phyloP scores from a whole-genome alignment of 2,329 filamentous ascomycete species.

The Sporothrix euskadiensis region DNA sequence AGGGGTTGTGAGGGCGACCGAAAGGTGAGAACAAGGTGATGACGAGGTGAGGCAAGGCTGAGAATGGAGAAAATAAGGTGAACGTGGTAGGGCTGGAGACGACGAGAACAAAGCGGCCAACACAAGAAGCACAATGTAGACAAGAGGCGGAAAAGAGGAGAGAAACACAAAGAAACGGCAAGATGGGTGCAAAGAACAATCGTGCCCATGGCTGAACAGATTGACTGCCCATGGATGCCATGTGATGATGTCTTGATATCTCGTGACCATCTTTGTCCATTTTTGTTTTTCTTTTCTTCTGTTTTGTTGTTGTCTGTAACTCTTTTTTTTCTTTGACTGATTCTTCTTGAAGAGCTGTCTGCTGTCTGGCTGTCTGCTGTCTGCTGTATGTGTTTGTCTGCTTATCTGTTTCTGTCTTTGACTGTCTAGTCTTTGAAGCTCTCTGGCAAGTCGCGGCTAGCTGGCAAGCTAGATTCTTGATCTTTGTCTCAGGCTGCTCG shows the following conservation, averaged over 20 bases:
- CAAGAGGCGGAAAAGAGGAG: neutral
- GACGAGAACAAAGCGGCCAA: neutral
- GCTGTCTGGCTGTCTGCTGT: conserved; percentile 20
- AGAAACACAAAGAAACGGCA: neutral
- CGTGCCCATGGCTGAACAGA: neutral
- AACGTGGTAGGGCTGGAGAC: neutral
- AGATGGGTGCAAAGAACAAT: neutral
- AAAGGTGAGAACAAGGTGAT: neutral
- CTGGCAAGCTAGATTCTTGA: conserved; percentile 59
- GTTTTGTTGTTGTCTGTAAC: neutral
- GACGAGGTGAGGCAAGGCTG: neutral
- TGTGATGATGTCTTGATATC: neutral
- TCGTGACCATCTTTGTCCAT: neutral
- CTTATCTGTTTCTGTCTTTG: conserved; percentile 30
- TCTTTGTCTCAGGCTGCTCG: conserved; percentile 50
- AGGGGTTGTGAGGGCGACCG: neutral
- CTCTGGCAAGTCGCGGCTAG: conserved; percentile 43
- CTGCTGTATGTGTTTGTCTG: conserved; percentile 23
- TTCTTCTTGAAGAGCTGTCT: conserved; percentile 31
- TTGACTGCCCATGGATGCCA: neutral
- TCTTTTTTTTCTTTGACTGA: conserved; percentile 38
- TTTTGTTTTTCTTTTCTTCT: neutral
- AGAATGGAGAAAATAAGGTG: neutral
- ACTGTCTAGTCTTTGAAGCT: conserved; percentile 2
- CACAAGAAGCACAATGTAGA: neutral